phyloP scores from a whole-genome alignment of 257 asterid genomes.

The Vinca minor region DNA sequence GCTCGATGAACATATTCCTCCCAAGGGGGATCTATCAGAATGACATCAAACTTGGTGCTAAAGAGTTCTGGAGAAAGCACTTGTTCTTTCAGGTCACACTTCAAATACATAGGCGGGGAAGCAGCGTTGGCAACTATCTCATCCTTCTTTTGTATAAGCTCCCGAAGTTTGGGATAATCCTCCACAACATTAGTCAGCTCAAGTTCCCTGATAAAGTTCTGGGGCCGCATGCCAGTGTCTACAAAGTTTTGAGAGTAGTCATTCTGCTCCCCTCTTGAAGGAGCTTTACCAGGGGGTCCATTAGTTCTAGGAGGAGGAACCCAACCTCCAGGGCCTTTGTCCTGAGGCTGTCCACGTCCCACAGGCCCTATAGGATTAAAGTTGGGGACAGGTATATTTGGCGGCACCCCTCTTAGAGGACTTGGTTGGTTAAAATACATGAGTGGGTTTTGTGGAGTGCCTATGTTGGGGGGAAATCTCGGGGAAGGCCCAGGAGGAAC shows the following conservation, averaged over 20 bases:
- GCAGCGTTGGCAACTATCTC: conserved; percentile 83
- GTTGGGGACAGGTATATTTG: conserved; percentile 52
- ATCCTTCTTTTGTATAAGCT: conserved; percentile 93
- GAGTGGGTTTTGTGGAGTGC: conserved; percentile 54
- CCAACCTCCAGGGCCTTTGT: conserved; percentile 81
- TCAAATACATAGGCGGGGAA: conserved; percentile 82
- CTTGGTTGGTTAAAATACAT: conserved; percentile 56
- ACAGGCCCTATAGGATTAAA: conserved; percentile 39
- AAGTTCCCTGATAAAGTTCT: conserved; percentile 90
- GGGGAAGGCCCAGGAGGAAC: conserved; percentile 69
- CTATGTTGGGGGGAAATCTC: conserved; percentile 60
- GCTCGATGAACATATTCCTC: conserved; percentile 99
- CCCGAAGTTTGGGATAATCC: conserved; percentile 97
- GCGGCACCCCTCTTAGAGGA: conserved; percentile 65
- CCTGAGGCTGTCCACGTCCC: conserved; percentile 63
- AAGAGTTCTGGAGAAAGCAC: conserved; percentile 82
- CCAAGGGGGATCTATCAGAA: conserved; percentile 98
- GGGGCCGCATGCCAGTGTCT: conserved; percentile 98
- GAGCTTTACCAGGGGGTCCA: conserved; percentile 93
- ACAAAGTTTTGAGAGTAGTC: conserved; percentile 99
- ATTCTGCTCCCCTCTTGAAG: conserved; percentile 98
- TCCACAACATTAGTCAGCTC: conserved; percentile 98
- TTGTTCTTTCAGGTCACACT: conserved; percentile 77
- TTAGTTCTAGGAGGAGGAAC: conserved; percentile 64
- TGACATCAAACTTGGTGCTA: conserved; percentile 95